These are phyloP conservation scores for Sonneratia alba DNA, from an alignment of 345 rosid species.

Conservation along the genomic window DNA sequence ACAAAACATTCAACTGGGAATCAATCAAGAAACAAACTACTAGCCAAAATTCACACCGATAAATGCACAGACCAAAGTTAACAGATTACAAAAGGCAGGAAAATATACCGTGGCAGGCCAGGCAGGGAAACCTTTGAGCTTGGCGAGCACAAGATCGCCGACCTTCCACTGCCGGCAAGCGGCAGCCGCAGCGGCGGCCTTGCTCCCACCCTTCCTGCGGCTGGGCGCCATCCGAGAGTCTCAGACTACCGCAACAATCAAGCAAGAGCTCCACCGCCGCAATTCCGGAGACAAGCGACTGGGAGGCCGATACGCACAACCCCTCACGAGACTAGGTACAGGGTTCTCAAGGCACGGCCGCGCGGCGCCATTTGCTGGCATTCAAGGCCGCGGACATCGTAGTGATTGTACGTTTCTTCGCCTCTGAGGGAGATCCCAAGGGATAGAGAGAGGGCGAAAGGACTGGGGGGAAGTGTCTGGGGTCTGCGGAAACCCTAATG, in stretches of 20 bases:
- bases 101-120: constrained; percentile 90
- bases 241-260: background rate
- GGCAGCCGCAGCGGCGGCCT: constrained; percentile 74
- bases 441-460: background rate
- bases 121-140: constrained; percentile 92
- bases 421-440: background rate
- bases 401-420: background rate
- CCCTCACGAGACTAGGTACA: constrained; percentile 6
- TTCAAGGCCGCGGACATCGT: constrained; percentile 30
- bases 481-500: constrained; percentile 21
- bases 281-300: constrained; percentile 5
- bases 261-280: background rate
- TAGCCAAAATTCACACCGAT: no score
- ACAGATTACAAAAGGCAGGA: background rate
- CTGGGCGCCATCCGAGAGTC: constrained; percentile 68
- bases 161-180: constrained; percentile 86
- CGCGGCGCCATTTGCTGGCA: constrained; percentile 36
- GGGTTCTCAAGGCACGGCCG: background rate
- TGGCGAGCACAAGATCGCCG: constrained; percentile 96
- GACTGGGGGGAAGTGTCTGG: constrained; percentile 6
- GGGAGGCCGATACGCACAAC: background rate
- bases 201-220: constrained; percentile 60
- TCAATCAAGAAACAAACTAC: background rate
- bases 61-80: background rate
- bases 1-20: background rate